Evolutionary conservation across 2,329 filamentous ascomycete species (phyloP), one percentile per base, ranked within the genome.

Genomic region (Arachnopeziza araneosa): DNA sequence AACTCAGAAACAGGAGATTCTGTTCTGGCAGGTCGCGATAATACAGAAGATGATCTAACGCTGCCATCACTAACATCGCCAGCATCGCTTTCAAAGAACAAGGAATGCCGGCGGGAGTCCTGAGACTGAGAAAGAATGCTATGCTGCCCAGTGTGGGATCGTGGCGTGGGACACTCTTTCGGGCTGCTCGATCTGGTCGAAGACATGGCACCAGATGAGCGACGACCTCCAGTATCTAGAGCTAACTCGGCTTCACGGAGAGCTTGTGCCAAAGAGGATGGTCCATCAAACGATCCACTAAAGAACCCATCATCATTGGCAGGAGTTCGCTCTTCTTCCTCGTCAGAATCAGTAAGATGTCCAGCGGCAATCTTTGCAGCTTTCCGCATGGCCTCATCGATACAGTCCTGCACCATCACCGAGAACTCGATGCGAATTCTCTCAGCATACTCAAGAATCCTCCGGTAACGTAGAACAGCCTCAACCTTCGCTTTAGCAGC

Each of bases 391-490:
- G 95, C 95, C 63, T 91, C 92, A 62, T 96, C 88, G 56, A 99
- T 96, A 72, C 95, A 99, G 68, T 97, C 91, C 70, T 98, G 91
- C 1, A 99, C 93, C 60, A 97, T 81, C 24, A 96, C 84, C 26
- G 93, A 89, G 69, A 97, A 96, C 70, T 99, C 95, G 53, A 97
- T 83, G 3, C 96, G 90, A 64, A 99, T 96, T 32, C 96, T 87
- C 75, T 99, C 95, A 0, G 93, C 88, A 72, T 99, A 99, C 73
- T 99, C 95, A 32, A 99, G 87, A 55, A 98, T 96, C 68, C 89
- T 88, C 55, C 93, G 88, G 74, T 98, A 91, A 36, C 95, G 89
- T 65, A 96, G 86, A 7, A 98, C 90, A 4, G 93, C 90, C 69
- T 99, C 95, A 1, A 98, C 90, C 73, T 99, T 99, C 52, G 89